phyloP scores from a whole-genome alignment of 306 rosid genomes.

The Cyamopsis tetragonoloba region DNA sequence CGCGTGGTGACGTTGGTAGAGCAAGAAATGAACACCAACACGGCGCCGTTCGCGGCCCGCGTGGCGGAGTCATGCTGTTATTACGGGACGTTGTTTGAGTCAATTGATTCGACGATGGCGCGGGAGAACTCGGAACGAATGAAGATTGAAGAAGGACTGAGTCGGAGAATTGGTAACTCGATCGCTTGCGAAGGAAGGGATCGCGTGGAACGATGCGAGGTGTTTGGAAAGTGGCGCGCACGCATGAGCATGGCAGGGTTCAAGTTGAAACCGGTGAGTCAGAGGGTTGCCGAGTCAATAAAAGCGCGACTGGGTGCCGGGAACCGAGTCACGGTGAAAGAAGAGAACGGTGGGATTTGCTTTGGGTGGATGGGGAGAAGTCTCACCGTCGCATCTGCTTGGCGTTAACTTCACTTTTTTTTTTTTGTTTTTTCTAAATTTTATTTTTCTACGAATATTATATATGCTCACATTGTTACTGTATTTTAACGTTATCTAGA shows the following conservation, averaged over 20 bases:
- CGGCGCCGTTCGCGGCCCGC: conserved; percentile 62
- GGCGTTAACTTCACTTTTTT: conserved; percentile 62
- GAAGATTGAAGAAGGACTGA: conserved; percentile 47
- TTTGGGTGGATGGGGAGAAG: conserved; percentile 76
- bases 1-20: conserved; percentile 63
- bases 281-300: conserved; percentile 38
- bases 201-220: conserved; percentile 73
- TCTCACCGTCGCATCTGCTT: conserved; percentile 81
- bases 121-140: conserved; percentile 34
- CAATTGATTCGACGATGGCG: conserved; percentile 34
- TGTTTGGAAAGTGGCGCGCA: conserved; percentile 79
- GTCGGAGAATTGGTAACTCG: conserved; percentile 50
- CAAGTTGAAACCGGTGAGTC: conserved; percentile 46
- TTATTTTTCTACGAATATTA: conserved; percentile 12
- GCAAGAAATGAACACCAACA: conserved; percentile 66
- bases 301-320: conserved; percentile 20
- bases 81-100: conserved; percentile 52
- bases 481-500: conserved; percentile 43
- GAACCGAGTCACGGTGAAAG: conserved; percentile 43
- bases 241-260: conserved; percentile 84
- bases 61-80: conserved; percentile 47
- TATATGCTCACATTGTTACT: conserved; percentile 18
- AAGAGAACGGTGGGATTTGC: conserved; percentile 60
- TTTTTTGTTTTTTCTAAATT: neutral
- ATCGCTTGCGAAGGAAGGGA: conserved; percentile 75